These are phyloP conservation scores for Cutaneotrichosporon daszewskae DNA, from an alignment of 1,284 basidiomycete genomes.

Conservation along the genomic window DNA sequence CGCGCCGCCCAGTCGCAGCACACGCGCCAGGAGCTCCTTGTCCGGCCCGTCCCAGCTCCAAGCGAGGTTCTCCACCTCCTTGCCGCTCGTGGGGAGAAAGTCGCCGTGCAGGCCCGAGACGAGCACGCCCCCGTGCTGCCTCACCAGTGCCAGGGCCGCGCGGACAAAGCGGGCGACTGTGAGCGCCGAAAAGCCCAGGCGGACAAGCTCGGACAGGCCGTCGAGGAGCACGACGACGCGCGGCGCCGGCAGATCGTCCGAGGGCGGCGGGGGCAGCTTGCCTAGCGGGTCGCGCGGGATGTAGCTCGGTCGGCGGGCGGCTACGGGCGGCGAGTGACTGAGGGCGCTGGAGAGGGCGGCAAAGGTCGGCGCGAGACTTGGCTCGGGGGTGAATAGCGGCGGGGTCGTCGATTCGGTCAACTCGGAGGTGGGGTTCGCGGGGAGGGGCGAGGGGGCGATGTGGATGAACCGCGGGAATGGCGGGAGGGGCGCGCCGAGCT, in stretches of 20 bases:
- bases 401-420: slow-evolving; percentile 7
- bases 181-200: slow-evolving; percentile 25
- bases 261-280: too few relatives aligned
- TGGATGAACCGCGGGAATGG: slow-evolving; percentile 16
- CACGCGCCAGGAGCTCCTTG: slow-evolving; percentile 22
- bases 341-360: slow-evolving; percentile 8
- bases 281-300: too few relatives aligned
- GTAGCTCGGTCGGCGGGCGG: background rate
- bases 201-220: slow-evolving; percentile 33
- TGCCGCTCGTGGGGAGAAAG: slow-evolving; percentile 16
- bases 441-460: slow-evolving; percentile 27
- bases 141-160: slow-evolving; percentile 18
- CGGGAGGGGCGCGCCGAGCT: slow-evolving; percentile 6
- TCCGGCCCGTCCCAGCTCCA: slow-evolving; percentile 1
- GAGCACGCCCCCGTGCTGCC: slow-evolving; percentile 15
- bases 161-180: slow-evolving; percentile 35
- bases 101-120: slow-evolving; percentile 38
- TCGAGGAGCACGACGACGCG: slow-evolving; percentile 35
- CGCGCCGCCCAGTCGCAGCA: slow-evolving; percentile 24
- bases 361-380: slow-evolving; percentile 26
- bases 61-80: slow-evolving; percentile 17
- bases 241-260: background rate
- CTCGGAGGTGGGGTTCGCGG: slow-evolving; percentile 7
- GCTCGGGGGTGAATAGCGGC: slow-evolving; percentile 21
- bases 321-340: too few relatives aligned